Base-by-base conservation (phyloP, 2,329 filamentous ascomycete species). In the Alternaria sp. region DNA sequence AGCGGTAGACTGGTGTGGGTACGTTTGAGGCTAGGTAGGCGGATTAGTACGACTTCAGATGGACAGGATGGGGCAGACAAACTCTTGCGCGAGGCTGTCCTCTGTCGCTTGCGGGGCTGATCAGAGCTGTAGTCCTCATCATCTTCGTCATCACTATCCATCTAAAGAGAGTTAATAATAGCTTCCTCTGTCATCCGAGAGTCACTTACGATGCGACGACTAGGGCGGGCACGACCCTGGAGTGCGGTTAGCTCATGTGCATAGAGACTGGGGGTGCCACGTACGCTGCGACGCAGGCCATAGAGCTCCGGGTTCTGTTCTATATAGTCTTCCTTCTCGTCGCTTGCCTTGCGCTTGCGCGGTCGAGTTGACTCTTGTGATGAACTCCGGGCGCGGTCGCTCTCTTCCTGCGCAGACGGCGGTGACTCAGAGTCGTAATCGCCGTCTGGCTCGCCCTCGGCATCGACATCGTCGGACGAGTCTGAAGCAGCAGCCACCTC, bases 231-330 rank as follows among this genome's bases (percentile, higher is more conserved):
- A 67, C 88, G 86, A 75, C 85, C 83, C 84, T 86, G 65, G 34
- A 56, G 53, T 62, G 51, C 47, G 65, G 72, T 81, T 73, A 82
- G 79, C 76, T 59, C 36, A 54, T 51, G 59, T 49, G 46, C 28
- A 51, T 55, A 18, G 53, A 56, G 47, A 57, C 28, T 52, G 41
- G 26, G 18, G 59, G 61, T 65, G 57, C 42, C 59, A 80, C 91
- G 64, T 89, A 95, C 94, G 83, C 95, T 99, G 82, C 95, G 88
- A 70, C 95, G 89, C 68, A 99, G 85, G 48, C 95, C 95, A 82
- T 98, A 99, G 8, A 99, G 84, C 80, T 97, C 93, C 44, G 95
- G 95, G 73, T 99, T 96, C 74, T 92, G 91, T 72, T 90, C 87
- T 71, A 98, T 97, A 75, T 89, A 94, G 60, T 95, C 90, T 70